These are phyloP conservation scores for Prunus mongolica DNA, from an alignment of 306 rosid species.

Conservation along the genomic window DNA sequence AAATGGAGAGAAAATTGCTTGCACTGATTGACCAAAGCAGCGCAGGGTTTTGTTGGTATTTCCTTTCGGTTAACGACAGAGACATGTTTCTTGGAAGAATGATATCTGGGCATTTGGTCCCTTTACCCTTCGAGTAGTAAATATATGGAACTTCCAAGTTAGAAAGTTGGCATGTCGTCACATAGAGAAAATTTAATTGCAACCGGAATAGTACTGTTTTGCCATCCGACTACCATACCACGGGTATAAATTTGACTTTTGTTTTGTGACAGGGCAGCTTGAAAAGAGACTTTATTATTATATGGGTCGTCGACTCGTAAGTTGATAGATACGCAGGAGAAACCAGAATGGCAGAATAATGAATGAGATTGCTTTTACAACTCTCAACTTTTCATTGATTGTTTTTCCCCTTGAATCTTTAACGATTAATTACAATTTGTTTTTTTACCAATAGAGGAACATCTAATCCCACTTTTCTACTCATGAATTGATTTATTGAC, in stretches of 20 bases:
- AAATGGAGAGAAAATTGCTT: not conserved
- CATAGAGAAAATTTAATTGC: too few species aligned
- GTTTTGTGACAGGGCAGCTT: not conserved
- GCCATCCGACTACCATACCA: fast-evolving
- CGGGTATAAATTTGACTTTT: not conserved
- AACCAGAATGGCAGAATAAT: constrained; percentile 1
- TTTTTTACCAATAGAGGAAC: too few species aligned
- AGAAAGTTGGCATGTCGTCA: not conserved
- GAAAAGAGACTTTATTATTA: too few species aligned
- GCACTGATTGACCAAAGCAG: not conserved
- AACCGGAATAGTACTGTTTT: too few species aligned
- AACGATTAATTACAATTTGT: too few species aligned
- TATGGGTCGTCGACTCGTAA: too few species aligned
- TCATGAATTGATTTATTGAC: too few species aligned
- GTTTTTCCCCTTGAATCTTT: too few species aligned
- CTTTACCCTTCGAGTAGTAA: not conserved
- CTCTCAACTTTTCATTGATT: not conserved
- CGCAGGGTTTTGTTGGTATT: not conserved
- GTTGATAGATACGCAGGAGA: not conserved
- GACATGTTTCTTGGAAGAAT: constrained; percentile 1
- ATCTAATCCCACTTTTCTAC: too few species aligned
- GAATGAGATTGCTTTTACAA: not conserved
- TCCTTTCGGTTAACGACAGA: not conserved
- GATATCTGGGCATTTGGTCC: not conserved
- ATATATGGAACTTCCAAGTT: not conserved